These are phyloP conservation scores for Diddensiella transvaalensis DNA, from an alignment of 805 yeast genomes.

Conservation along the genomic window DNA sequence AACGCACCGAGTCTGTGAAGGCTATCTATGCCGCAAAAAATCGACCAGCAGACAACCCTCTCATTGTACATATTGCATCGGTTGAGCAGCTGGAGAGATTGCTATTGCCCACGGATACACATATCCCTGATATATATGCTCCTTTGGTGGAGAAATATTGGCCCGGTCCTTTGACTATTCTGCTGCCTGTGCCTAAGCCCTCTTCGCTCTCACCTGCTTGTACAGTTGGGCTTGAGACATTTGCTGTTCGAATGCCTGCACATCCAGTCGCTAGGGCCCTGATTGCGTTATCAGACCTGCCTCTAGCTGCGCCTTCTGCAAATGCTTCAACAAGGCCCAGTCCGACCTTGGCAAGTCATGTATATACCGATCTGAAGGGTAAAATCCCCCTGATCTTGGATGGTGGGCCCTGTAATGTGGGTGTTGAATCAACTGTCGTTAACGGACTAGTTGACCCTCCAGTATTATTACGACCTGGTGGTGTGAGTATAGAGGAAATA, in stretches of 20 bases:
- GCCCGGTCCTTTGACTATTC: conserved; percentile 95
- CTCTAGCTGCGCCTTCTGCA: conserved; percentile 97
- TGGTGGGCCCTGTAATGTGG: conserved; percentile 86
- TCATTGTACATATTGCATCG: conserved; percentile 86
- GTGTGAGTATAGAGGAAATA: conserved; percentile 78
- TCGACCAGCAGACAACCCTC: conserved; percentile 92
- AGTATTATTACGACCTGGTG: conserved; percentile 89
- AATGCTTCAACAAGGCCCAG: conserved; percentile 95
- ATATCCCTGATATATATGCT: conserved; percentile 65
- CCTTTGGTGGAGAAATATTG: conserved; percentile 67
- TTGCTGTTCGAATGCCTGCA: conserved; percentile 86
- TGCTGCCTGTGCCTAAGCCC: conserved; percentile 52
- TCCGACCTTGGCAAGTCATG: conserved; percentile 87
- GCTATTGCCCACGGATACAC: conserved; percentile 41
- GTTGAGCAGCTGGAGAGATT: conserved; percentile 62
- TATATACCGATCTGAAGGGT: conserved; percentile 71
- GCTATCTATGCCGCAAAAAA: conserved; percentile 85
- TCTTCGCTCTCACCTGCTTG: conserved; percentile 59
- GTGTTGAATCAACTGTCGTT: conserved; percentile 90
- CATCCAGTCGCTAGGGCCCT: conserved; percentile 89
- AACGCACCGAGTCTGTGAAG: conserved; percentile 65
- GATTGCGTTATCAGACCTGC: conserved; percentile 77
- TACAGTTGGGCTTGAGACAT: conserved; percentile 84
- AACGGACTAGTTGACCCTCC: conserved; percentile 88
- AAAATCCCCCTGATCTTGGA: conserved; percentile 81